Conservation (phyloP, 1,139 yeast genomes). For the Pichia sp. region DNA sequence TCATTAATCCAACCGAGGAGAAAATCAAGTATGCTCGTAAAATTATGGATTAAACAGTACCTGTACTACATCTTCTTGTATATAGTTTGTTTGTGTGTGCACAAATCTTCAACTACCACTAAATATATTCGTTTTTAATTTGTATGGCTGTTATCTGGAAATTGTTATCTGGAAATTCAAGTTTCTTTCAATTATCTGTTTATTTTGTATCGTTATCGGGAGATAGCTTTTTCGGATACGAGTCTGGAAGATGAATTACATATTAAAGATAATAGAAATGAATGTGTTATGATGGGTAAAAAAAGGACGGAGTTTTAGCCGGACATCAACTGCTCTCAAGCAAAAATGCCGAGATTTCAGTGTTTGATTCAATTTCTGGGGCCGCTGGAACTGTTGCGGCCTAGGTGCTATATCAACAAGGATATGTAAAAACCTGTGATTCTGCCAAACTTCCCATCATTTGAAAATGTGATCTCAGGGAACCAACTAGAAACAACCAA, state of each 20-base stretch:
- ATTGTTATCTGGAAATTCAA: too few relatives aligned
- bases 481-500: conserved; percentile 7
- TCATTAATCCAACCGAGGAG: conserved; percentile 32
- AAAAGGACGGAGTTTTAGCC: conserved; percentile 4
- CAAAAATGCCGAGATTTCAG: conserved; percentile 6
- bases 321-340: conserved; percentile 3
- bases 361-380: conserved; percentile 4
- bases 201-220: too few relatives aligned
- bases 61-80: not conserved
- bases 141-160: too few relatives aligned
- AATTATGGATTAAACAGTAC: conserved; percentile 13
- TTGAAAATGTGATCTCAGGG: conserved; percentile 6
- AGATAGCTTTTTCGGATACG: too few relatives aligned
- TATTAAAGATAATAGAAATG: conserved; percentile 5
- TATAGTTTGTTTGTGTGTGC: too few relatives aligned
- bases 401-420: conserved; percentile 4
- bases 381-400: conserved; percentile 9
- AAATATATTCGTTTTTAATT: too few relatives aligned
- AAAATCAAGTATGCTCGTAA: conserved; percentile 38
- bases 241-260: conserved; percentile 3
- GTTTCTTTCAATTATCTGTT: too few relatives aligned
- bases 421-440: conserved; percentile 9
- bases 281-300: conserved; percentile 2
- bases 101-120: too few relatives aligned
- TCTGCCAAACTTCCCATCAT: conserved; percentile 6